Percentiles rank a stretch among this genome's conserved stretches.
phyloP scores from a whole-genome alignment of 768 basidiomycete genomes.

The Daedalea quercina region DNA sequence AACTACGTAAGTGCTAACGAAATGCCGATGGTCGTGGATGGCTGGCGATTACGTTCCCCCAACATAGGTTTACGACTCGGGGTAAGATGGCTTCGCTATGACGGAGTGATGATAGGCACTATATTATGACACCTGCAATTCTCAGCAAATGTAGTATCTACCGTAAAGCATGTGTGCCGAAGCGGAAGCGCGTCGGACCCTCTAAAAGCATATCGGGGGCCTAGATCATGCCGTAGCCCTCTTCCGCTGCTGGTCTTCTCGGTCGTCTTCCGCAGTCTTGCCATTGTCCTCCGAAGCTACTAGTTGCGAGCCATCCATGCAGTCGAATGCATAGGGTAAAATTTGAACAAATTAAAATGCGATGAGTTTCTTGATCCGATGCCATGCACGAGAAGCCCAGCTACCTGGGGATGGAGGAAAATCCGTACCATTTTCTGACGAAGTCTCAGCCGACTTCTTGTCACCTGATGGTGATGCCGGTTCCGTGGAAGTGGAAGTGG shows the following conservation, averaged over 20 bases:
- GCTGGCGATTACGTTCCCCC: too few species aligned
- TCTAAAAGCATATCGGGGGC: too few species aligned
- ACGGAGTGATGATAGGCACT: not conserved
- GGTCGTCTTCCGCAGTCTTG: not conserved
- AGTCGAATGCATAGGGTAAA: conserved; percentile 28
- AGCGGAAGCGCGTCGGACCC: not conserved
- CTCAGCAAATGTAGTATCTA: not conserved
- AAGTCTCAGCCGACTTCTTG: conserved; percentile 17
- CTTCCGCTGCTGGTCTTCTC: conserved; percentile 38
- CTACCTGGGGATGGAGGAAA: conserved; percentile 56
- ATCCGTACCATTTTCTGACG: conserved; percentile 67
- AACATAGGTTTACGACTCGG: too few species aligned
- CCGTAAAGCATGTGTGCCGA: not conserved
- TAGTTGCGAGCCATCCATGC: not conserved
- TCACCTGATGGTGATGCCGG: conserved; percentile 12
- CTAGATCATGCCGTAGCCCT: conserved; percentile 35
- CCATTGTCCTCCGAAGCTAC: not conserved
- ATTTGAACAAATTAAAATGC: conserved; percentile 59
- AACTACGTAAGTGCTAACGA: too few species aligned
- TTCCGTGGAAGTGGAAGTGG: conserved; percentile 18
- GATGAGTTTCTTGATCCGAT: conserved; percentile 62
- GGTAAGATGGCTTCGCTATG: too few species aligned
- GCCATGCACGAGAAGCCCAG: conserved; percentile 67
- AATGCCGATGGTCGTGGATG: too few species aligned
- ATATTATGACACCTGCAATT: not conserved